Evolutionary conservation across 164 flowering plant genomes (phyloP).

Genomic region (Piper betle): DNA sequence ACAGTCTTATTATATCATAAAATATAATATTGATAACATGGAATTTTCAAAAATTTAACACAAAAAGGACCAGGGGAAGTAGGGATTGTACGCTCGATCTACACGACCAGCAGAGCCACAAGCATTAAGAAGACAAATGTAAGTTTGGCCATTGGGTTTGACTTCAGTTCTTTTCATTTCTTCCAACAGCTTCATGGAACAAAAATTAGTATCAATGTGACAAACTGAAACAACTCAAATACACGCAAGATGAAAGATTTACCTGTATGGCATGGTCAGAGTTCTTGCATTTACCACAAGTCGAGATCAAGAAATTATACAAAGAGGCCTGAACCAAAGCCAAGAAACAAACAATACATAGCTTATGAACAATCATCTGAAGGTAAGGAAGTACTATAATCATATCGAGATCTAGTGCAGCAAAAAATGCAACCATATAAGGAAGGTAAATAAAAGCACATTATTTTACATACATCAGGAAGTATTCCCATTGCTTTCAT

Average conservation of each 20-base stretch:
- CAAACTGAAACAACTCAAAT: not conserved
- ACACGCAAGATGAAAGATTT: not conserved
- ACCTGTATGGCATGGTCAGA: constrained; percentile 63
- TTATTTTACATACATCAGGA: constrained; percentile 60
- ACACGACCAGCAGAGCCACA: constrained; percentile 69
- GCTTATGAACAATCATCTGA: not conserved
- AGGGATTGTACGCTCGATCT: constrained; percentile 72
- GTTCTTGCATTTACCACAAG: constrained; percentile 71
- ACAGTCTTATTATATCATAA: not conserved
- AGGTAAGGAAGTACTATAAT: not conserved
- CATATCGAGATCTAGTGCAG: not conserved
- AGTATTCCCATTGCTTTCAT: constrained; percentile 81
- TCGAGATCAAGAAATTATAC: constrained; percentile 79
- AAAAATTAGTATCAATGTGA: not conserved
- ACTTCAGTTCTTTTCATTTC: constrained; percentile 81
- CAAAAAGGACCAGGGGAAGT: not conserved
- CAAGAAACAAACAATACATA: not conserved
- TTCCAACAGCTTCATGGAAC: constrained; percentile 59
- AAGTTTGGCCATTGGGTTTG: constrained; percentile 89
- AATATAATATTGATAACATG: not conserved
- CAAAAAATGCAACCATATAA: not conserved
- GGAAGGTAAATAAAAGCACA: not conserved
- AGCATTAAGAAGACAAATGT: constrained; percentile 72
- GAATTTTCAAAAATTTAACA: not conserved
- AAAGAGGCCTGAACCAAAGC: constrained; percentile 46